Evolutionary conservation across 2,329 filamentous ascomycete genomes (phyloP), one percentile per base, ranked within the genome.

Genomic region (Raffaelea albimanens): DNA sequence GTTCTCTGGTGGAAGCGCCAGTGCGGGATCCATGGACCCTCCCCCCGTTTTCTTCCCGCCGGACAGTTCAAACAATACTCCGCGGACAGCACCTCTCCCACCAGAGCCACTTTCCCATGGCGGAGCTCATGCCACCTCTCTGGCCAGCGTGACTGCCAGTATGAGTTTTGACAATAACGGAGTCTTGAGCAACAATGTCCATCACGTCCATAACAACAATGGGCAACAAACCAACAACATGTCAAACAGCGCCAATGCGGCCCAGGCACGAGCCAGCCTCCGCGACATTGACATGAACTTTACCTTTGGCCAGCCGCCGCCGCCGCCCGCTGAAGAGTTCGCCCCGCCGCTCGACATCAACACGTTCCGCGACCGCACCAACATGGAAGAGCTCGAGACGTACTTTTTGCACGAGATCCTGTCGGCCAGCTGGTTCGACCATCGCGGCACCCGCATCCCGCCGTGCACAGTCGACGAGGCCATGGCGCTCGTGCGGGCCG

Each of bases 361-460:
- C 25, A 29, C 25, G 7, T 29, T 29, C 25, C 25, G 13, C 14
- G 70, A 78, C 54, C 67, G 69, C 33, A 79, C 73, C 10, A 78
- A 82, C 52, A 65, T 77, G n/a, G 71, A 75, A 51, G 67, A 67
- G n/a, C 59, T 82, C n/a, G 68, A 80, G 46, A 67, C 67, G 33
- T 70, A 75, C 50, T 74, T 82, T 50, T 67, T 75, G 2, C 68
- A 71, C 25, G 68, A 71, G 36, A 63, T 78, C 14, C 61, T 75
- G 3, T 64, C 66, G 2, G 73, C 70, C 7, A 59, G 68, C 2
- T 83, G 78, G 78, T 65, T 65, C 36, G 73, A 79, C 52, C 59
- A 61, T 2, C 53, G 67, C 5, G 73, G 73, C 25, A 63, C 67
- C 7, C 62, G 59, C 0, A 66, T 68, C 2, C 61, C 67, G 11